Evolutionary conservation across 495 filamentous ascomycete genomes (phyloP).

Genomic region (Penicillium silybi): DNA sequence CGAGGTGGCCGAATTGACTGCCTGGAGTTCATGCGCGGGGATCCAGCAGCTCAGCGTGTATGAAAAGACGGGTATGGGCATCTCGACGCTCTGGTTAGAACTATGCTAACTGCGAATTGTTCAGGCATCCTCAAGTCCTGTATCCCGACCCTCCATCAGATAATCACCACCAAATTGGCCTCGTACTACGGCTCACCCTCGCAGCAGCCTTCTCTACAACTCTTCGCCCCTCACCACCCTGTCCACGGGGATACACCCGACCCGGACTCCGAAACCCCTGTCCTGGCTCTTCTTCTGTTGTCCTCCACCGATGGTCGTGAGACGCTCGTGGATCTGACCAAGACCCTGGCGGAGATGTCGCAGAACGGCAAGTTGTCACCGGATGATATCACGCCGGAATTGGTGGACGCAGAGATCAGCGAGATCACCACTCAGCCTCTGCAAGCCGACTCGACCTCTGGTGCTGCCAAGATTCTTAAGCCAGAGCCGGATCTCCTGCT

Average conservation of each 20-base stretch:
- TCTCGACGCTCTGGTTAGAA: background rate
- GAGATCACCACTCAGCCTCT: constrained; percentile 49
- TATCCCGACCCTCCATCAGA: constrained; percentile 69
- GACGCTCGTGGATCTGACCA: constrained; percentile 91
- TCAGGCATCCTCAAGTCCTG: constrained; percentile 82
- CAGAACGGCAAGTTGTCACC: constrained; percentile 78
- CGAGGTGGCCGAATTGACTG: constrained; percentile 82
- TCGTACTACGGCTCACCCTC: constrained; percentile 71
- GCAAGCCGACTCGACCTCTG: constrained; percentile 4
- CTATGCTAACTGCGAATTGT: background rate
- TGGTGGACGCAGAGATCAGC: constrained; percentile 86
- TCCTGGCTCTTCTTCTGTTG: constrained; percentile 79
- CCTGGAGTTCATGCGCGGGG: constrained; percentile 85
- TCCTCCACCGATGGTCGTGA: constrained; percentile 86
- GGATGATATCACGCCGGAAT: constrained; percentile 73
- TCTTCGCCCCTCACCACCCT: constrained; percentile 70
- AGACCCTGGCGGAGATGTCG: constrained; percentile 90
- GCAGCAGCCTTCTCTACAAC: constrained; percentile 59
- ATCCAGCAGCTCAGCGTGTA: constrained; percentile 85
- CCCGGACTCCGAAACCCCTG: constrained; percentile 28
- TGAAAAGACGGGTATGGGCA: constrained; percentile 72
- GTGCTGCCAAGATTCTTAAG: constrained; percentile 17
- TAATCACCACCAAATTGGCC: constrained; percentile 67
- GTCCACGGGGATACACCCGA: constrained; percentile 21
- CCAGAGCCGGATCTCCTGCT: constrained; percentile 85